Base-by-base conservation (phyloP, 495 filamentous ascomycete species). In the Poronia punctata region DNA sequence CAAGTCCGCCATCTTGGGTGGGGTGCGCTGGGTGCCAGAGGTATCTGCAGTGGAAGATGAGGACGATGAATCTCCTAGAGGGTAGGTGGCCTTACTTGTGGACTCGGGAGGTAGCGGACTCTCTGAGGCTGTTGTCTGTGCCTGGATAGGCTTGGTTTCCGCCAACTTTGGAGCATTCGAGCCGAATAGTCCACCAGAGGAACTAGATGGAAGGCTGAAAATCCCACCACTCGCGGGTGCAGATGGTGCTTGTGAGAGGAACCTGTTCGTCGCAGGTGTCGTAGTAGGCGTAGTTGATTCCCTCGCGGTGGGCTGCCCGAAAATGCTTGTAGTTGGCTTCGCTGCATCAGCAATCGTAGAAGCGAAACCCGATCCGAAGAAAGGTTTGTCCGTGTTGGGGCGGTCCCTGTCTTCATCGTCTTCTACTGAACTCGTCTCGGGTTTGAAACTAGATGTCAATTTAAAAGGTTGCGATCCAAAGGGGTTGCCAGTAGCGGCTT, bases 391-490 rank as follows among this genome's bases (percentile, higher is more conserved):
- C 7, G 48, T 48, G 34, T 54, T 43, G 10, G 63, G 64, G 9
- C 59, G 48, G 14, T 72, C 60, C 25, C 47, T 45, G 27, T 77
- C 69, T 14, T 60, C 61, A 47, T 82, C 79, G 45, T 83, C 78
- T 34, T 73, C 75, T 17, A 74, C n/a, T n/a, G n/a, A 74, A 36
- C 71, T 65, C 7, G 72, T 72, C 54, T 94, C 89, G 20, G 70
- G 70, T 58, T 92, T 88, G 63, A 96, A 96, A 10, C 78, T 83
- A 29, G 82, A 84, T 2, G 75, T 80, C 15, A 96, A 70, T 17
- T 78, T 77, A 56, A 96, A 95, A 0, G 74, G 70, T 36, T 67
- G 63, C 23, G 68, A 56, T 11, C 80, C 78, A 56, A 88, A 82
- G 9, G 57, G 35, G 4, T 61, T 56, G 7, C 60, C 60, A 30